Percentiles rank a stretch among this genome's conserved stretches.
phyloP scores from a whole-genome alignment of 2,329 filamentous ascomycete genomes.

The Fusarium buharicum region DNA sequence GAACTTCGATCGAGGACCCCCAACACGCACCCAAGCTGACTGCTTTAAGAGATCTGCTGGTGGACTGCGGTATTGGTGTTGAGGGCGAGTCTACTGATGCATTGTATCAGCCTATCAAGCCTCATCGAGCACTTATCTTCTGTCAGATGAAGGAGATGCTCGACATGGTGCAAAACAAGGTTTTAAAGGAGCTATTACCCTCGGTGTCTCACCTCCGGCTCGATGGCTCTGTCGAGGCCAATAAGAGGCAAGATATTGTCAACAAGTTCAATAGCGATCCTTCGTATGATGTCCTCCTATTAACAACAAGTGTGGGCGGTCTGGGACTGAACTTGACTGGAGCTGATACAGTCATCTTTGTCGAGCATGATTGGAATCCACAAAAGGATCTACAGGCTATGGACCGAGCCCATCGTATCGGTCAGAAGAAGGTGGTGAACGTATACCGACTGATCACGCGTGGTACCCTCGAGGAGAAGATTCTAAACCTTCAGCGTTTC shows the following conservation, averaged over 20 bases:
- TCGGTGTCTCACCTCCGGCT: conserved; percentile 93
- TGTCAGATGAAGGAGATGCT: conserved; percentile 99
- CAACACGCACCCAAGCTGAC: conserved; percentile 91
- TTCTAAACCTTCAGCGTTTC: conserved; percentile 96
- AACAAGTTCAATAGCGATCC: conserved; percentile 99
- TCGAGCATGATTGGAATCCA: conserved; percentile 99
- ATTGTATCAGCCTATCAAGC: conserved; percentile 85
- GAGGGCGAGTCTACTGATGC: conserved; percentile 68
- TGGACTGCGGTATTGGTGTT: conserved; percentile 97
- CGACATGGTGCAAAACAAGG: conserved; percentile 96
- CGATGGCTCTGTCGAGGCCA: conserved; percentile 91
- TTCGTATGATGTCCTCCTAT: conserved; percentile 90
- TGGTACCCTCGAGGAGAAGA: conserved; percentile 98
- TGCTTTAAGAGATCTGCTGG: conserved; percentile 88
- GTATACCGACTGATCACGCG: conserved; percentile 97
- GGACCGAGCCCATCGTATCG: conserved; percentile 97
- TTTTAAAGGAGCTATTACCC: conserved; percentile 89
- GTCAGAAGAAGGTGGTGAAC: conserved; percentile 99
- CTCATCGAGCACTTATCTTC: conserved; percentile 95
- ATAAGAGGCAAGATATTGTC: conserved; percentile 94
- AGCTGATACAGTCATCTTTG: conserved; percentile 98
- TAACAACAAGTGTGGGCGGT: conserved; percentile 95
- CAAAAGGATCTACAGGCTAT: conserved; percentile 99
- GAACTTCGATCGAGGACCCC: conserved; percentile 84
- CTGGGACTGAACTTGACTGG: conserved; percentile 95